Percentiles rank a stretch among this genome's conserved stretches.
phyloP scores from a whole-genome alignment of 2,329 filamentous ascomycete species.

The Tetracladium maxilliforme region DNA sequence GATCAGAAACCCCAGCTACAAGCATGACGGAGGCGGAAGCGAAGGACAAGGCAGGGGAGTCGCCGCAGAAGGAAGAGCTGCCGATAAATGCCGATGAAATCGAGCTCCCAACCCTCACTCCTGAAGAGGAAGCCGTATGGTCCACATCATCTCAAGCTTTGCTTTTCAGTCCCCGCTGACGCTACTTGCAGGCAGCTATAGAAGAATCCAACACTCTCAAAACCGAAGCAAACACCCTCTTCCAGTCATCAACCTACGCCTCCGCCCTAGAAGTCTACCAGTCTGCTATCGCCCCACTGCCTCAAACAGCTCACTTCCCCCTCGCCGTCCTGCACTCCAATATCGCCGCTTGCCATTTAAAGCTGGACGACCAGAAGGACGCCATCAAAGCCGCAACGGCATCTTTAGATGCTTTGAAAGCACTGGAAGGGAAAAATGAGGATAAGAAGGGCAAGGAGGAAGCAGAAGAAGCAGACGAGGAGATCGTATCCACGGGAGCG shows the following conservation, averaged over 20 bases:
- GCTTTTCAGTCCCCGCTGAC: slow-evolving; percentile 12
- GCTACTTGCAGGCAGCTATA: slow-evolving; percentile 40
- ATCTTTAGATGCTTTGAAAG: slow-evolving; percentile 59
- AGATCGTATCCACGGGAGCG: slow-evolving; percentile 45
- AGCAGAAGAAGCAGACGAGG: slow-evolving; percentile 33
- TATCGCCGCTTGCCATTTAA: slow-evolving; percentile 77
- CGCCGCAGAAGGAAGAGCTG: background rate
- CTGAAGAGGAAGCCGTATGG: slow-evolving; percentile 10
- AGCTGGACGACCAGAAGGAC: slow-evolving; percentile 73
- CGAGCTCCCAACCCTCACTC: too few species aligned
- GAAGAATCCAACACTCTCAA: slow-evolving; percentile 61
- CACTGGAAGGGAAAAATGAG: slow-evolving; percentile 24
- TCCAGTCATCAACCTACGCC: slow-evolving; percentile 54
- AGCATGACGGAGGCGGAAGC: too few species aligned
- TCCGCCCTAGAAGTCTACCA: slow-evolving; percentile 75
- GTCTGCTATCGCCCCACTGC: slow-evolving; percentile 62
- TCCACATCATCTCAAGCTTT: slow-evolving; percentile 27
- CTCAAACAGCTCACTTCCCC: slow-evolving; percentile 77
- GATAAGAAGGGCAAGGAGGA: slow-evolving; percentile 8
- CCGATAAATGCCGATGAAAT: slow-evolving; percentile 1
- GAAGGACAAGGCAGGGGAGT: too few species aligned
- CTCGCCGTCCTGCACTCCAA: slow-evolving; percentile 79
- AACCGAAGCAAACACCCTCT: slow-evolving; percentile 64
- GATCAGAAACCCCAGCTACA: too few species aligned
- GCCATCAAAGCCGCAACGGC: slow-evolving; percentile 60